These are phyloP conservation scores for Pseudogymnoascus sp. DNA, from an alignment of 2,329 filamentous ascomycete genomes.

Conservation along the genomic window DNA sequence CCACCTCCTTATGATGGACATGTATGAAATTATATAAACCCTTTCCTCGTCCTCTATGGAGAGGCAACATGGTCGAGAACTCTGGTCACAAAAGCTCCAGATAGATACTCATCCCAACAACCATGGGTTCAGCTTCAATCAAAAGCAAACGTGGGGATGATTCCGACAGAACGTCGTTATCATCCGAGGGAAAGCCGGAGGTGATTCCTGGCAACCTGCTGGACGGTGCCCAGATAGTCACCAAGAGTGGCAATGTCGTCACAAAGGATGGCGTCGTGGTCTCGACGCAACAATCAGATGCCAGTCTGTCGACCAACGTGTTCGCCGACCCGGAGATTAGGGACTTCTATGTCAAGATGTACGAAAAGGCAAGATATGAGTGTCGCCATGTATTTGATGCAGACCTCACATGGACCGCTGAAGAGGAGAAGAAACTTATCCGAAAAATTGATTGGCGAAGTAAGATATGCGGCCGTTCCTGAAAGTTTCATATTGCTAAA, in stretches of 20 bases:
- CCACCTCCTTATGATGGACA: background rate
- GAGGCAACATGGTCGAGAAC: background rate
- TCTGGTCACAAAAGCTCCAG: background rate
- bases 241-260: constrained; percentile 9
- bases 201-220: constrained; percentile 5
- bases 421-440: constrained; percentile 11
- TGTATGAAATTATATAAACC: background rate
- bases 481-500: background rate
- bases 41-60: background rate
- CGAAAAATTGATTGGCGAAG: constrained; percentile 25
- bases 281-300: constrained; percentile 8
- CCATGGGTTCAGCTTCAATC: background rate
- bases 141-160: background rate
- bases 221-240: constrained; percentile 9
- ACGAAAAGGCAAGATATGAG: constrained; percentile 24
- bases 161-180: background rate
- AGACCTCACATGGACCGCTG: constrained; percentile 17
- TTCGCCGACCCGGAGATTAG: constrained; percentile 24
- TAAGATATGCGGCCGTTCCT: constrained; percentile 9
- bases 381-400: constrained; percentile 22
- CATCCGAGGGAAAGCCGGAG: background rate
- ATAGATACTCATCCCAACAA: background rate
- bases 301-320: constrained; percentile 10
- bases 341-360: constrained; percentile 18
- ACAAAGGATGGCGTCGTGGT: constrained; percentile 13